phyloP scores from a whole-genome alignment of 495 filamentous ascomycete species.

The Neurospora cerealis region DNA sequence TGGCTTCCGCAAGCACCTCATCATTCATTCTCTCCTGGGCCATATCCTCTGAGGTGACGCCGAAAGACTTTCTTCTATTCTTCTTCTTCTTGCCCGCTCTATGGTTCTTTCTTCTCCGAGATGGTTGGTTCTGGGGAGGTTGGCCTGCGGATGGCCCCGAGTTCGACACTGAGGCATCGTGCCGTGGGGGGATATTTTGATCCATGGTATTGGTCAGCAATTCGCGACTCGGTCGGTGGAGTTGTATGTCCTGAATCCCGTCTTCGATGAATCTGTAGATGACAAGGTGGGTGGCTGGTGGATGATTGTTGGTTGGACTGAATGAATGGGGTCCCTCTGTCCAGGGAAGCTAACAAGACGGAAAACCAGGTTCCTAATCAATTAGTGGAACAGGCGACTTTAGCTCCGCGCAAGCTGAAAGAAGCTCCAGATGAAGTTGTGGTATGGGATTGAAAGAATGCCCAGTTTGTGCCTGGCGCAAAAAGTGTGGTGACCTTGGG shows the following conservation, averaged over 20 bases:
- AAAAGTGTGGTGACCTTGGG: not conserved
- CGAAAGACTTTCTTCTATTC: conserved; percentile 55
- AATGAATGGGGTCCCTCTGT: not conserved
- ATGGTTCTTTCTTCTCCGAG: conserved; percentile 30
- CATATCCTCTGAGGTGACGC: conserved; percentile 37
- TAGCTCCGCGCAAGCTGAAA: not conserved
- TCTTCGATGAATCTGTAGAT: not conserved
- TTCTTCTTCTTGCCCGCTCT: conserved; percentile 50
- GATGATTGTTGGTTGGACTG: not conserved
- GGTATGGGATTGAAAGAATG: not conserved
- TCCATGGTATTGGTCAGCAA: not conserved
- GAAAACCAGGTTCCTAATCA: not conserved
- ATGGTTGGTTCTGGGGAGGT: conserved; percentile 3
- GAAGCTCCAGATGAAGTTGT: not conserved
- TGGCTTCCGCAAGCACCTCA: conserved; percentile 23
- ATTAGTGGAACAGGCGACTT: not conserved
- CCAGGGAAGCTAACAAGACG: not conserved
- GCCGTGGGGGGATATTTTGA: not conserved
- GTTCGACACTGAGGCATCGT: conserved; percentile 28
- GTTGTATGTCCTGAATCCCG: not conserved
- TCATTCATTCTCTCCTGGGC: conserved; percentile 25
- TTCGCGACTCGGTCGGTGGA: not conserved
- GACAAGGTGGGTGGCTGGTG: not conserved
- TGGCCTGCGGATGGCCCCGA: conserved; percentile 36
- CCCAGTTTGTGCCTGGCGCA: not conserved